A percentile compares a stretch with the other conserved stretches of the same genome.
Conservation (phyloP, 1,139 yeast genomes). For the Meyerozyma smithsonii region DNA sequence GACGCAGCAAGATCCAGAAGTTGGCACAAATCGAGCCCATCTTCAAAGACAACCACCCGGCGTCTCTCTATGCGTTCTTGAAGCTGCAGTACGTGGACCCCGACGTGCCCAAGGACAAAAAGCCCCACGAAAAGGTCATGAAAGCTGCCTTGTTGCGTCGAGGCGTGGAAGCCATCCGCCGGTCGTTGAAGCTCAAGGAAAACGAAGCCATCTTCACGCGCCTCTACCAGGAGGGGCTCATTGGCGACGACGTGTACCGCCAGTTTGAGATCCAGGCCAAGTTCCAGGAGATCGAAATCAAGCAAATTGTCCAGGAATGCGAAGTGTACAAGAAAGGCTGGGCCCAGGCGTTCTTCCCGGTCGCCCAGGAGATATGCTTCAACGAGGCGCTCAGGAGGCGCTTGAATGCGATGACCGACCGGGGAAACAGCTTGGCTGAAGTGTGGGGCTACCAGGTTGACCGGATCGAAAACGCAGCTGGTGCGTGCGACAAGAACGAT, state of each 20-base stretch:
- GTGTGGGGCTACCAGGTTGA: constrained; percentile 46
- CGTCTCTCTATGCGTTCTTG: constrained; percentile 59
- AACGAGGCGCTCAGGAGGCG: constrained; percentile 89
- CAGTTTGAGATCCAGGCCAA: constrained; percentile 76
- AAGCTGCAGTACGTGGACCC: constrained; percentile 43
- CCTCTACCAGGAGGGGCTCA: constrained; percentile 80
- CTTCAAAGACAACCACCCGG: constrained; percentile 63
- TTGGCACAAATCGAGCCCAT: constrained; percentile 61
- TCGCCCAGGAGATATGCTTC: constrained; percentile 85
- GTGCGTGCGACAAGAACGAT: constrained; percentile 4
- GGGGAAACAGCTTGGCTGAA: constrained; percentile 43
- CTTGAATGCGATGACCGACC: constrained; percentile 55
- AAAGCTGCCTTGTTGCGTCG: constrained; percentile 80
- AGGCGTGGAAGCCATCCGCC: constrained; percentile 68
- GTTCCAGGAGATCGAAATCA: constrained; percentile 73
- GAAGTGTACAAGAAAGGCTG: constrained; percentile 72
- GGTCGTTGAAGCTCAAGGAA: constrained; percentile 69
- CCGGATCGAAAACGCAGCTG: constrained; percentile 12
- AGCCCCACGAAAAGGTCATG: constrained; percentile 75
- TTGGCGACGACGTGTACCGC: constrained; percentile 85
- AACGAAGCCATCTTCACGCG: constrained; percentile 61
- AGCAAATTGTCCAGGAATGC: constrained; percentile 75
- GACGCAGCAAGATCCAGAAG: constrained; percentile 53
- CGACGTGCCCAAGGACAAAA: constrained; percentile 32
- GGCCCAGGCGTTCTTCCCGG: constrained; percentile 71